phyloP scores from a whole-genome alignment of 23 red algal genomes.

The Gracilaria gracilis region DNA sequence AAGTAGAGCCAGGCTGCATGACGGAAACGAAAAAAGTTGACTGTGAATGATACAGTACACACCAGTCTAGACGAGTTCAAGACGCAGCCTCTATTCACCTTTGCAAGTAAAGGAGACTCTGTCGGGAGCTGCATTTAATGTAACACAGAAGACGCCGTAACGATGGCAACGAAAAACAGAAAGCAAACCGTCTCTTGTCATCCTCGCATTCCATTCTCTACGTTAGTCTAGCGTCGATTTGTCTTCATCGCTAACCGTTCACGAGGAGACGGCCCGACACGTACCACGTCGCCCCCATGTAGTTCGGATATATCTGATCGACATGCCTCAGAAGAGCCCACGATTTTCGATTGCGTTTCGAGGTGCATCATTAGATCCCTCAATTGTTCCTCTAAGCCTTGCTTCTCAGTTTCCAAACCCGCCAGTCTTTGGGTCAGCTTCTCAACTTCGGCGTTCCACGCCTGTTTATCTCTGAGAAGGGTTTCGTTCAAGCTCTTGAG shows the following conservation, averaged over 20 bases:
- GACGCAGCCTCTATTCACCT: background rate
- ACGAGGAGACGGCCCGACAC: conserved; percentile 51
- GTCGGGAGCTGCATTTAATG: background rate
- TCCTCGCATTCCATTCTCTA: too few species aligned
- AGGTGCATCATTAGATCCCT: conserved; percentile 70
- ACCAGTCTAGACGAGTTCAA: background rate
- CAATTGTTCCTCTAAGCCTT: conserved; percentile 59
- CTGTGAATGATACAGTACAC: background rate
- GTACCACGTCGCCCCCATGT: conserved; percentile 53
- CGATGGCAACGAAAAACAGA: background rate
- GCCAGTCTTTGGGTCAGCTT: conserved; percentile 1
- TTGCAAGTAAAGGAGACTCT: background rate
- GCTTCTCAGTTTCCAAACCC: conserved; percentile 10
- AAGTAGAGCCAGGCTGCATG: background rate
- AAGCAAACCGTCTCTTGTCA: background rate
- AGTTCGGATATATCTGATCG: conserved; percentile 58
- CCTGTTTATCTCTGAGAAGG: conserved; percentile 75
- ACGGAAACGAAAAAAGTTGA: background rate
- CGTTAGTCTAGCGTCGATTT: conserved; percentile 28
- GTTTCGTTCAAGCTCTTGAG: conserved; percentile 83
- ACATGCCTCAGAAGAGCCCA: conserved; percentile 41
- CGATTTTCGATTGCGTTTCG: conserved; percentile 61
- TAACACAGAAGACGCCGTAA: background rate
- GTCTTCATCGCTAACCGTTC: conserved; percentile 67
- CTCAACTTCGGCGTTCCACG: conserved; percentile 56